A percentile compares a stretch with the other conserved stretches of the same genome.
Conservation (phyloP, 2,329 filamentous ascomycete species). For the Trichoderma sp. region DNA sequence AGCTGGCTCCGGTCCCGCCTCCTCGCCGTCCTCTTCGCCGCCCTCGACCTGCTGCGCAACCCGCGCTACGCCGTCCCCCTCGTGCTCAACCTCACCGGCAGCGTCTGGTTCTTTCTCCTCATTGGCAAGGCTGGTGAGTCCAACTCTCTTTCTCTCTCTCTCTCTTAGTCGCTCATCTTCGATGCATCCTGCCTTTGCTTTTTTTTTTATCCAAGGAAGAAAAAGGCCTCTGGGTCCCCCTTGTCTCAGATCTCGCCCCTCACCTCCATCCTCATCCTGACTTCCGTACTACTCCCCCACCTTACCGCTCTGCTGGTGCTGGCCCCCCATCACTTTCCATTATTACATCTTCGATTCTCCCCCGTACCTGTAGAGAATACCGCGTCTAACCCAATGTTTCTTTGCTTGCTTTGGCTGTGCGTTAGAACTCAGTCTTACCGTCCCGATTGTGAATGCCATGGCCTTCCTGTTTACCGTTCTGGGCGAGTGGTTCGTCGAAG, state of each 20-base stretch:
- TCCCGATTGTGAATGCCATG: slow-evolving; percentile 91
- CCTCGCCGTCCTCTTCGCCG: slow-evolving; percentile 70
- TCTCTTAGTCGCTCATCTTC: neutral
- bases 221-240: neutral
- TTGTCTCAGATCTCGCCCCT: slow-evolving; percentile 12
- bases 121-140: slow-evolving; percentile 86
- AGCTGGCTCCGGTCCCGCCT: slow-evolving; percentile 66
- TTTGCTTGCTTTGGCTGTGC: slow-evolving; percentile 2
- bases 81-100: slow-evolving; percentile 86
- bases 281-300: neutral
- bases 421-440: slow-evolving; percentile 82
- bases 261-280: neutral
- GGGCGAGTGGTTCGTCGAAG: slow-evolving; percentile 93
- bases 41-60: slow-evolving; percentile 75
- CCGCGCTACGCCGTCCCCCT: slow-evolving; percentile 84
- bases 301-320: slow-evolving; percentile 16
- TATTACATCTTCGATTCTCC: neutral
- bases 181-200: neutral
- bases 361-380: too few species aligned
- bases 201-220: neutral
- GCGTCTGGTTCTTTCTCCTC: slow-evolving; percentile 93
- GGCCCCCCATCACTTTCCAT: neutral
- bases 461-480: slow-evolving; percentile 96
- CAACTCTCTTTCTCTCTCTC: neutral
- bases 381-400: slow-evolving; percentile 40